A percentile compares a stretch with the other conserved stretches of the same genome.
phyloP scores from a whole-genome alignment of 2,329 filamentous ascomycete species.

The Aspergillus nomiae region DNA sequence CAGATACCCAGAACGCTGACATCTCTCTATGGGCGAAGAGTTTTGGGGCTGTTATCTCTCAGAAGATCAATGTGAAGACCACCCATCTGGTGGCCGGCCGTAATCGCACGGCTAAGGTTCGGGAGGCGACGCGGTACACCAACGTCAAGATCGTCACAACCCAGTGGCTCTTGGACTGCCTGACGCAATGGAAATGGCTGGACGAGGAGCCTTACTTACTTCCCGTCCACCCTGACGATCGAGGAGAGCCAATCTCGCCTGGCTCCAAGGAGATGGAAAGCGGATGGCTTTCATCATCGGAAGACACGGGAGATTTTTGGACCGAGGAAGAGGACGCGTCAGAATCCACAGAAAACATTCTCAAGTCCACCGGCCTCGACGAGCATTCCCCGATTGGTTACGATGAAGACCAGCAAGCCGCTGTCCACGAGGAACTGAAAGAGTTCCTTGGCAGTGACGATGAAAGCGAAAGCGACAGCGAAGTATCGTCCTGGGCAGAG shows the following conservation, averaged over 20 bases:
- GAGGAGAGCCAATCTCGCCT: constrained; percentile 46
- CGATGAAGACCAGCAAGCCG: constrained; percentile 64
- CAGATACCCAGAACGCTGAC: constrained; percentile 78
- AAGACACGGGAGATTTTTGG: constrained; percentile 50
- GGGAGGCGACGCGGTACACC: constrained; percentile 76
- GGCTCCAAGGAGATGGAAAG: constrained; percentile 49
- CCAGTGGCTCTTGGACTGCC: constrained; percentile 83
- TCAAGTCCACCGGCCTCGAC: constrained; percentile 53
- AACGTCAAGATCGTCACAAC: constrained; percentile 89
- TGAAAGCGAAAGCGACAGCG: constrained; percentile 54
- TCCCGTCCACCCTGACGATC: constrained; percentile 71
- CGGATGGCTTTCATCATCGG: constrained; percentile 48
- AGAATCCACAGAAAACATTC: constrained; percentile 46
- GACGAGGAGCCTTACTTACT: constrained; percentile 80
- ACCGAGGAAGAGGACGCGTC: constrained; percentile 45
- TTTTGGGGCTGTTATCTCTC: constrained; percentile 71
- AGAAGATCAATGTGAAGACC: constrained; percentile 48
- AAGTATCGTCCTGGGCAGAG: constrained; percentile 35
- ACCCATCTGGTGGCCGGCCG: constrained; percentile 56
- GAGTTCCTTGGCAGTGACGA: constrained; percentile 65
- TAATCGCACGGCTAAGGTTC: constrained; percentile 86
- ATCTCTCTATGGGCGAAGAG: constrained; percentile 82
- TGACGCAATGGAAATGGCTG: constrained; percentile 79
- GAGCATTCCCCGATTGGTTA: constrained; percentile 57
- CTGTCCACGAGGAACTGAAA: constrained; percentile 70